Percentiles rank a stretch among this genome's conserved stretches.
Conservation (phyloP, 208 protist genomes). For the Acanthamoeba rhysodes region DNA sequence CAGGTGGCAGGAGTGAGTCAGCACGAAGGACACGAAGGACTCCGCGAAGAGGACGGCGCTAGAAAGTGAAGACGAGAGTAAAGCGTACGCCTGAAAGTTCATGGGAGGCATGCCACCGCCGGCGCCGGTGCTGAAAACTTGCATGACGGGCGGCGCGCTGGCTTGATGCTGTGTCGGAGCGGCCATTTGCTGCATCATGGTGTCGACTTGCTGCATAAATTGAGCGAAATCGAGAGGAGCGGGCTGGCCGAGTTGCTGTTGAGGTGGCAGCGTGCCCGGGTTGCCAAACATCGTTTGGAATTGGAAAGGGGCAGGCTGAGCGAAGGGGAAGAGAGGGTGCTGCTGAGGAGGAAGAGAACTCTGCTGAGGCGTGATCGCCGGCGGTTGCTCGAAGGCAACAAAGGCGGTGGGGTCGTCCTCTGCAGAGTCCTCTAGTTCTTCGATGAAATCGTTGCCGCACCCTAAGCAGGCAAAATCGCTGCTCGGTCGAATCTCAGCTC, state of each 20-base stretch:
- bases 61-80: neutral
- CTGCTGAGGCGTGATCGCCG: neutral
- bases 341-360: neutral
- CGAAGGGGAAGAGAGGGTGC: neutral
- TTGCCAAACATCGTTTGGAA: constrained; percentile 56
- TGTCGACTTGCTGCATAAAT: constrained; percentile 51
- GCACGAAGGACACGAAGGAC: neutral
- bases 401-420: constrained; percentile 37
- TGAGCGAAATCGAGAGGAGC: constrained; percentile 37
- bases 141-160: neutral
- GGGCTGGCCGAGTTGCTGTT: neutral
- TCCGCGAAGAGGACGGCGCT: neutral
- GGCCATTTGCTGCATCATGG: constrained; percentile 37
- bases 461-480: neutral
- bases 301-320: neutral
- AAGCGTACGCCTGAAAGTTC: constrained; percentile 44
- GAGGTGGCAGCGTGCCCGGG: neutral
- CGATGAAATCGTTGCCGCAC: constrained; percentile 66
- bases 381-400: neutral
- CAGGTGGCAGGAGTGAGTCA: neutral
- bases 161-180: neutral
- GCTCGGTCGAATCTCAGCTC: constrained; percentile 20
- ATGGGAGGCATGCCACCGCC: constrained; percentile 18
- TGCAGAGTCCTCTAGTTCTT: constrained; percentile 50
- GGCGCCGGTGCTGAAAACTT: constrained; percentile 14